Percentiles rank a stretch among this genome's conserved stretches.
phyloP scores from a whole-genome alignment of 371 early-diverging fungal species.

The Rhizopus sp. region DNA sequence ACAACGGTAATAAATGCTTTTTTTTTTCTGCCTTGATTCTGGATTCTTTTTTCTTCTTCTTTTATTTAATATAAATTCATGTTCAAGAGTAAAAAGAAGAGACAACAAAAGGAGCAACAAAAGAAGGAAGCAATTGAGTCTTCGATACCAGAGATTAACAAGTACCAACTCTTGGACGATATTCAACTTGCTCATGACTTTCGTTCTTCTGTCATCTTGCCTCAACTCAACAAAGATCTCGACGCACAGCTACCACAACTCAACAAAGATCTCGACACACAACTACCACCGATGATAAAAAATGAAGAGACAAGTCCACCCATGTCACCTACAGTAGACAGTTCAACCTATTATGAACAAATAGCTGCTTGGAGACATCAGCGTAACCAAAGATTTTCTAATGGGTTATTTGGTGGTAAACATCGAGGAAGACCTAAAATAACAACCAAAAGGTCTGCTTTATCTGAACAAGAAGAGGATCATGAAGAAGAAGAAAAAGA shows the following conservation, averaged over 20 bases:
- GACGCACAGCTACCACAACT: constrained; percentile 19
- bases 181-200: constrained; percentile 41
- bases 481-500: constrained; percentile 3
- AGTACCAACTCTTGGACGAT: constrained; percentile 36
- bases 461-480: neutral
- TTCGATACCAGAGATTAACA: neutral
- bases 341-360: constrained; percentile 28
- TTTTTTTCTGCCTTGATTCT: neutral
- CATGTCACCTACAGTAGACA: constrained; percentile 2
- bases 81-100: constrained; percentile 28
- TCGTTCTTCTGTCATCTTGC: constrained; percentile 48
- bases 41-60: neutral
- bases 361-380: constrained; percentile 34
- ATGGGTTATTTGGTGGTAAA: constrained; percentile 39
- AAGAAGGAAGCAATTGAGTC: neutral
- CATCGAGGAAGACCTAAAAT: constrained; percentile 29
- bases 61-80: constrained; percentile 10
- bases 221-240: constrained; percentile 31
- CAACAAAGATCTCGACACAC: constrained; percentile 8
- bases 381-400: constrained; percentile 34
- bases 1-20: constrained; percentile 4
- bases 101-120: constrained; percentile 13
- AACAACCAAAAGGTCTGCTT: neutral
- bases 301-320: neutral
- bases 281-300: neutral